Evolutionary conservation across 2,329 filamentous ascomycete genomes (phyloP).

Genomic region (Colletotrichum cereale): DNA sequence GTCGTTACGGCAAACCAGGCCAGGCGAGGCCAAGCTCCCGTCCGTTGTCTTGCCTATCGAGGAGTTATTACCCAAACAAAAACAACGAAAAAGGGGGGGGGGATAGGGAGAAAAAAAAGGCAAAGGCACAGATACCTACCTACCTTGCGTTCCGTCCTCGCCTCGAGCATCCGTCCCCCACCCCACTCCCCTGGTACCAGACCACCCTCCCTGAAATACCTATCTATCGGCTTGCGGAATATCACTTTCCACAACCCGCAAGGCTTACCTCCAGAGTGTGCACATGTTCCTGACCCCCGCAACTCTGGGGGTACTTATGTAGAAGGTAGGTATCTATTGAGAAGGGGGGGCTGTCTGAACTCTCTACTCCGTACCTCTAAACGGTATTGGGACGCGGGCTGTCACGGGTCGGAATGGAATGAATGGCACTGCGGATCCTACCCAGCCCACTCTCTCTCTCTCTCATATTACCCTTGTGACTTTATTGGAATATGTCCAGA

Average conservation of each 20-base stretch:
- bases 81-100: not conserved
- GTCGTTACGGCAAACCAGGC: not conserved
- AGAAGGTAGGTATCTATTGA: too few relatives aligned
- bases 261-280: not conserved
- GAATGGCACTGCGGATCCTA: constrained; percentile 29
- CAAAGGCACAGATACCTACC: too few relatives aligned
- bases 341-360: too few relatives aligned
- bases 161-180: not conserved
- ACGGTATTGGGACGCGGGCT: constrained; percentile 1
- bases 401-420: constrained; percentile 11
- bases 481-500: not conserved
- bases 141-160: not conserved
- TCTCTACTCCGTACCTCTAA: constrained; percentile 6
- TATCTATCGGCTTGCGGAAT: not conserved
- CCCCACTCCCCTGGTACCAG: not conserved
- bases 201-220: constrained; percentile 5
- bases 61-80: not conserved
- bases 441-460: constrained; percentile 7
- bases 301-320: too few relatives aligned
- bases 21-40: not conserved
- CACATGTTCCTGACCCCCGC: too few relatives aligned
- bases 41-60: not conserved
- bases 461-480: not conserved
- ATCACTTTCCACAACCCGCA: not conserved
- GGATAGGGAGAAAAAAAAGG: too few relatives aligned